These are phyloP conservation scores for Chlorella variabilis DNA, from an alignment of 163 green algal species.

Conservation along the genomic window DNA sequence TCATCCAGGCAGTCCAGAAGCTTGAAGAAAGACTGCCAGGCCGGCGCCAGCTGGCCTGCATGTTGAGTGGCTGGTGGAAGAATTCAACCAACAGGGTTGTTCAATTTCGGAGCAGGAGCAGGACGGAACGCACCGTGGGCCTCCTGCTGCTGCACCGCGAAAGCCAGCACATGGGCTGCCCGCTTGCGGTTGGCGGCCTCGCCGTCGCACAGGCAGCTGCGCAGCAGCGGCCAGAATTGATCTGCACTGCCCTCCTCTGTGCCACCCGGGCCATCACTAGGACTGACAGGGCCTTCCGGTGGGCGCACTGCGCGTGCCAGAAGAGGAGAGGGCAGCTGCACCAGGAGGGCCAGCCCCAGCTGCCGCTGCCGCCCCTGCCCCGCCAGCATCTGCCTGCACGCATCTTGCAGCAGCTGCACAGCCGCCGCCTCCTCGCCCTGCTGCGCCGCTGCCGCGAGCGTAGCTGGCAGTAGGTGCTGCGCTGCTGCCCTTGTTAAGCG, in stretches of 20 bases:
- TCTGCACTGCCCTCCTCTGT: background rate
- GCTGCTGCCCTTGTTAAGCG: background rate
- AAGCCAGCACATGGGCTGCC: background rate
- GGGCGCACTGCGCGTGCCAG: background rate
- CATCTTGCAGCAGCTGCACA: background rate
- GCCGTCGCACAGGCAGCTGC: background rate
- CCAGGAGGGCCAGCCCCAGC: conserved; percentile 13
- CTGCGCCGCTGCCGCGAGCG: conserved; percentile 2
- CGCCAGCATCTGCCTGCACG: conserved; percentile 16
- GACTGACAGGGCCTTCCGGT: background rate
- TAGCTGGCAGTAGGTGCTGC: background rate
- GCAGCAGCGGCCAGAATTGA: conserved; percentile 7
- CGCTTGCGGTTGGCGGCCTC: conserved; percentile 22
- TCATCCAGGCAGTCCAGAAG: conserved; percentile 34
- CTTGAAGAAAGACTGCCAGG: conserved; percentile 26
- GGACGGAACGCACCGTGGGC: background rate
- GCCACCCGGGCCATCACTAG: background rate
- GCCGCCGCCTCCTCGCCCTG: background rate
- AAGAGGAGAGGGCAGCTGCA: conserved; percentile 2
- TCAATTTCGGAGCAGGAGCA: background rate
- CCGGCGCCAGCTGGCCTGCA: conserved; percentile 15
- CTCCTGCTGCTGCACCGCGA: background rate
- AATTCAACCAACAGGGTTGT: background rate
- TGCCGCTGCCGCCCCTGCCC: background rate
- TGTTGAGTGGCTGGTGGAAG: no score